Conservation (phyloP, 1,284 basidiomycete genomes). For the Xanthoconium separans region DNA sequence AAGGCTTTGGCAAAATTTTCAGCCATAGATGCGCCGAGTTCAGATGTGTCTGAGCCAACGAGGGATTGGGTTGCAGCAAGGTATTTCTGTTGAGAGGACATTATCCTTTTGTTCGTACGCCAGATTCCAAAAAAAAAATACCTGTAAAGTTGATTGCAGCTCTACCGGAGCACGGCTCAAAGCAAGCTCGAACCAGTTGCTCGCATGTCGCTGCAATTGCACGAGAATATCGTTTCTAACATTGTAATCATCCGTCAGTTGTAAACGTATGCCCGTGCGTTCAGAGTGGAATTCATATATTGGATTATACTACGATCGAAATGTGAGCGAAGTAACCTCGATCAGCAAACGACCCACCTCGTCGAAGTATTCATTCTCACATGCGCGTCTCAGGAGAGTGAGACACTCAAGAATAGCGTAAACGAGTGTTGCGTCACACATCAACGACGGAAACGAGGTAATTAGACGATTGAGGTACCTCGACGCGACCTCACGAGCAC, state of each 20-base stretch:
- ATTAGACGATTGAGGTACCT: constrained; percentile 85
- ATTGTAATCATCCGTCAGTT: constrained; percentile 86
- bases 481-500: constrained; percentile 80
- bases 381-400: constrained; percentile 84
- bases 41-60: constrained; percentile 69
- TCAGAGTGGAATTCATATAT: constrained; percentile 82
- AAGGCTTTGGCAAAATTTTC: constrained; percentile 81
- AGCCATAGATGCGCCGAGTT: constrained; percentile 88
- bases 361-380: constrained; percentile 90
- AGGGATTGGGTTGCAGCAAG: constrained; percentile 71
- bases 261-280: constrained; percentile 71
- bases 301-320: constrained; percentile 74
- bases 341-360: constrained; percentile 53
- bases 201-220: constrained; percentile 72
- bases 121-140: constrained; percentile 32
- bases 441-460: constrained; percentile 90
- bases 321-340: constrained; percentile 5
- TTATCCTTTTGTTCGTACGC: neutral
- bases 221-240: constrained; percentile 84
- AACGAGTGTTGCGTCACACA: constrained; percentile 89
- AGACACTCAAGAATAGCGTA: constrained; percentile 90
- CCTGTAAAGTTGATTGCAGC: constrained; percentile 89
- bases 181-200: constrained; percentile 83
- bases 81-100: constrained; percentile 62
- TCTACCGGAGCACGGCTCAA: constrained; percentile 89